Conservation (phyloP, 2,329 filamentous ascomycete species). For the Colletotrichum navitas region DNA sequence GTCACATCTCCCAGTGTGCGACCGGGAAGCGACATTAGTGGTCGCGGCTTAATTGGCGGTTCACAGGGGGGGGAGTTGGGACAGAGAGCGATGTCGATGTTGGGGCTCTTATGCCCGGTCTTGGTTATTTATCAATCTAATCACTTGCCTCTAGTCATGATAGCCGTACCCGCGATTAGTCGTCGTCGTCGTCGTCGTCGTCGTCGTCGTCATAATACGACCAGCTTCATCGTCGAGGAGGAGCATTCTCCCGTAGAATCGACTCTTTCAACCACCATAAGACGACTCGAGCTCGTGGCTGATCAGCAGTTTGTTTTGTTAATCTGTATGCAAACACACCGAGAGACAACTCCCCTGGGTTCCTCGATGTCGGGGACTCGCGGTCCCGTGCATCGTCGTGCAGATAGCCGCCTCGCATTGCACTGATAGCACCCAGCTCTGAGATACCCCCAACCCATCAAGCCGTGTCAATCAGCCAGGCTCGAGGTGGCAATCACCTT, state of each 20-base stretch:
- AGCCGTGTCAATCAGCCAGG: conserved; percentile 6
- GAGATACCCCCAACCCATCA: conserved; percentile 5
- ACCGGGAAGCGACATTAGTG: conserved; percentile 10
- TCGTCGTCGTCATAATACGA: no score
- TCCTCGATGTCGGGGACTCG: not conserved
- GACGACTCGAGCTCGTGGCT: not conserved
- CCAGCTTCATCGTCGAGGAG: no score
- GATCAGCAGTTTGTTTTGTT: not conserved
- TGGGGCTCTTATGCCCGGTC: not conserved
- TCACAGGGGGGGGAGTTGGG: conserved; percentile 12
- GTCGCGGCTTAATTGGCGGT: conserved; percentile 36
- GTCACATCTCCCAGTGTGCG: conserved; percentile 5
- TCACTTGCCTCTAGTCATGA: not conserved
- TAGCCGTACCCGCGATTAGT: no score
- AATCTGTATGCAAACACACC: conserved; percentile 12
- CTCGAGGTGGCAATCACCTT: not conserved
- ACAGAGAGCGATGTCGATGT: conserved; percentile 8
- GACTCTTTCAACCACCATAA: not conserved
- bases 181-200: no score
- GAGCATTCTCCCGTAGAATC: not conserved
- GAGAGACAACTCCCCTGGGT: conserved; percentile 7
- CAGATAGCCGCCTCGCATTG: conserved; percentile 22
- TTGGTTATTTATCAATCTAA: not conserved
- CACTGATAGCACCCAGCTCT: not conserved
- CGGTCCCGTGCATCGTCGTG: conserved; percentile 16